Conservation (phyloP, 805 yeast genomes). For the Jamesozyma jinghongensis region DNA sequence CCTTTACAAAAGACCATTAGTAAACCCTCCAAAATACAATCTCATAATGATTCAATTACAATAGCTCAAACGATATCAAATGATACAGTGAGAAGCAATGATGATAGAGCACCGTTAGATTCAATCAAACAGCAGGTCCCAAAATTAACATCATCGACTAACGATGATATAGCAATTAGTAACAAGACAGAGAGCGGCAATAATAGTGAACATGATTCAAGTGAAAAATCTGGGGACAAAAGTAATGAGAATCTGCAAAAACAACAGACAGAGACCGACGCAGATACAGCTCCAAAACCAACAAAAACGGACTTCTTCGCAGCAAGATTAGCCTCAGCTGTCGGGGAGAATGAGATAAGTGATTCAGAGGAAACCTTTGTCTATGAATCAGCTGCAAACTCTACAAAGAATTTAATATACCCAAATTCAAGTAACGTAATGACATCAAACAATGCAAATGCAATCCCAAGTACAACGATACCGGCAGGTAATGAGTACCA, state of each 20-base stretch:
- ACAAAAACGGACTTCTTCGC: conserved; percentile 91
- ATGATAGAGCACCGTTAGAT: no score
- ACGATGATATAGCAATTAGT: neutral
- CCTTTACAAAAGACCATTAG: neutral
- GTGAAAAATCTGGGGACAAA: conserved; percentile 6
- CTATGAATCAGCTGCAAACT: conserved; percentile 49
- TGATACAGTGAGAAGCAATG: no score
- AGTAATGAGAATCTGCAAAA: conserved; percentile 2
- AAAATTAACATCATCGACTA: no score
- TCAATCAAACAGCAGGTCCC: no score
- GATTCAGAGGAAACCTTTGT: conserved; percentile 95
- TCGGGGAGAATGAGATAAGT: conserved; percentile 76
- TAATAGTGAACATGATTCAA: conserved; percentile 5
- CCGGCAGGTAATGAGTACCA: conserved; percentile 1
- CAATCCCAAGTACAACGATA: neutral
- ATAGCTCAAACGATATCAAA: no score
- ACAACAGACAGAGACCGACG: conserved; percentile 8
- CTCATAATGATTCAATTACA: no score
- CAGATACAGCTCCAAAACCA: conserved; percentile 22
- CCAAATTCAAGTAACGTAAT: conserved; percentile 8
- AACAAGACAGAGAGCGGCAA: conserved; percentile 5
- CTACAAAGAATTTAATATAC: conserved; percentile 19
- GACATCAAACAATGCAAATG: neutral
- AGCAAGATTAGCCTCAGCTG: conserved; percentile 89
- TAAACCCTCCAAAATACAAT: neutral